These are phyloP conservation scores for Hypoxylon sp. DNA, from an alignment of 2,329 filamentous ascomycete genomes.

Conservation along the genomic window DNA sequence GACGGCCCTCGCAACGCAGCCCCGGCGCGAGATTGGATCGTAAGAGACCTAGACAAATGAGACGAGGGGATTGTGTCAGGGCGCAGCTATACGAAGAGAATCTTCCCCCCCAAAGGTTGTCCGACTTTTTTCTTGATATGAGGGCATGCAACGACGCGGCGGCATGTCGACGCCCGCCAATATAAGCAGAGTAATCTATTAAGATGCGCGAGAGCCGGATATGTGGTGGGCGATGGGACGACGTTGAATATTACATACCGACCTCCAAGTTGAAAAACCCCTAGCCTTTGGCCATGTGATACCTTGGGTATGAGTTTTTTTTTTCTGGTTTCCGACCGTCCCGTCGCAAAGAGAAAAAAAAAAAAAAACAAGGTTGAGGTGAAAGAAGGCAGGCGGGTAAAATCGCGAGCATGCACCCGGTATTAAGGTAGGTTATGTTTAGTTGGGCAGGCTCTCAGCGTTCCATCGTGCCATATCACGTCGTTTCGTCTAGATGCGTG, in stretches of 20 bases:
- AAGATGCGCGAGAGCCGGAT: not conserved
- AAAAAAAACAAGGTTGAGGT: not conserved
- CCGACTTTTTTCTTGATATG: not conserved
- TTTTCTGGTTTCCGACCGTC: not conserved
- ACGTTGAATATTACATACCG: conserved; percentile 8
- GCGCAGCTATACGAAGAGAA: not conserved
- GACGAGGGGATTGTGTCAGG: not conserved
- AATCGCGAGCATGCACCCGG: conserved; percentile 11
- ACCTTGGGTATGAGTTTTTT: too few relatives aligned
- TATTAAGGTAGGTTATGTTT: too few relatives aligned
- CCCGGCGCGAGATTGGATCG: conserved; percentile 2
- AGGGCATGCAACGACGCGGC: not conserved
- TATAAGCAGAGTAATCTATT: conserved; percentile 12
- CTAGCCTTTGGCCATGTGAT: not conserved
- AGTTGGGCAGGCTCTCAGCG: conserved; percentile 4
- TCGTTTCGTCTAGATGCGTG: conserved; percentile 34
- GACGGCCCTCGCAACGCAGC: not conserved
- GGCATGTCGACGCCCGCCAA: conserved; percentile 36
- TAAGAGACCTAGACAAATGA: not conserved
- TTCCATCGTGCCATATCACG: conserved; percentile 25
- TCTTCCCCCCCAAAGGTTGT: not conserved
- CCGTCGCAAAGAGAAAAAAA: too few relatives aligned
- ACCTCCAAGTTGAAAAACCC: not conserved
- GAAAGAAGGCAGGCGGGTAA: conserved; percentile 25
- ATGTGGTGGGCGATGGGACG: not conserved